Percentiles rank a stretch among this genome's conserved stretches.
phyloP scores from a whole-genome alignment of 2,329 filamentous ascomycete species.

The Exophiala calicioides region DNA sequence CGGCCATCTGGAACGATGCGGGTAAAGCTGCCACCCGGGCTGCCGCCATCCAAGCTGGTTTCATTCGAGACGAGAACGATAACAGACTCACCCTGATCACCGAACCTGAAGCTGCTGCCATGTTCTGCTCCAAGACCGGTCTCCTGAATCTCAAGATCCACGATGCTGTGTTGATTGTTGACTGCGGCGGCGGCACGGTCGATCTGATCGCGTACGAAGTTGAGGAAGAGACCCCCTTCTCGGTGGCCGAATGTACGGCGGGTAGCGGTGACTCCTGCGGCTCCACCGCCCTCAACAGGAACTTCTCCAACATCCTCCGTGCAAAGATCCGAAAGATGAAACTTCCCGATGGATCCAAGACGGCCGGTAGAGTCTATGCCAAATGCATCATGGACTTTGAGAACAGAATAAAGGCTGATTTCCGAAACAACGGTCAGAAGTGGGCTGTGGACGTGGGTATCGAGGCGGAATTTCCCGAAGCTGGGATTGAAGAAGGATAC shows the following conservation, averaged over 20 bases:
- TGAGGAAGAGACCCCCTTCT: slow-evolving; percentile 95
- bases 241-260: slow-evolving; percentile 93
- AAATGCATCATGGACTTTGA: slow-evolving; percentile 99
- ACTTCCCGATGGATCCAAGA: slow-evolving; percentile 92
- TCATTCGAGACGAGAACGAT: slow-evolving; percentile 95
- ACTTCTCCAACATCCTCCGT: slow-evolving; percentile 96
- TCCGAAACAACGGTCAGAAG: slow-evolving; percentile 98
- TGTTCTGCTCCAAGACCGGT: slow-evolving; percentile 97
- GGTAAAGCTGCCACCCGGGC: slow-evolving; percentile 95
- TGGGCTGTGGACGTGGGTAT: slow-evolving; percentile 99
- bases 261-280: slow-evolving; percentile 97
- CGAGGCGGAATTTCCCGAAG: slow-evolving; percentile 95
- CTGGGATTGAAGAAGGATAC: slow-evolving; percentile 96
- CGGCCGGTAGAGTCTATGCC: slow-evolving; percentile 95
- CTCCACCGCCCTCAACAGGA: slow-evolving; percentile 95
- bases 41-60: slow-evolving; percentile 94
- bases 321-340: slow-evolving; percentile 99
- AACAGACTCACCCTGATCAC: slow-evolving; percentile 92
- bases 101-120: slow-evolving; percentile 92
- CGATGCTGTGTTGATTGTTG: slow-evolving; percentile 96
- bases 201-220: slow-evolving; percentile 99
- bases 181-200: slow-evolving; percentile 97
- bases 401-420: slow-evolving; percentile 99
- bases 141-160: slow-evolving; percentile 96
- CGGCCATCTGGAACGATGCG: slow-evolving; percentile 98